Evolutionary conservation across 768 basidiomycete species (phyloP), one percentile per base, ranked within the genome.

Genomic region (Calocera cornea): DNA sequence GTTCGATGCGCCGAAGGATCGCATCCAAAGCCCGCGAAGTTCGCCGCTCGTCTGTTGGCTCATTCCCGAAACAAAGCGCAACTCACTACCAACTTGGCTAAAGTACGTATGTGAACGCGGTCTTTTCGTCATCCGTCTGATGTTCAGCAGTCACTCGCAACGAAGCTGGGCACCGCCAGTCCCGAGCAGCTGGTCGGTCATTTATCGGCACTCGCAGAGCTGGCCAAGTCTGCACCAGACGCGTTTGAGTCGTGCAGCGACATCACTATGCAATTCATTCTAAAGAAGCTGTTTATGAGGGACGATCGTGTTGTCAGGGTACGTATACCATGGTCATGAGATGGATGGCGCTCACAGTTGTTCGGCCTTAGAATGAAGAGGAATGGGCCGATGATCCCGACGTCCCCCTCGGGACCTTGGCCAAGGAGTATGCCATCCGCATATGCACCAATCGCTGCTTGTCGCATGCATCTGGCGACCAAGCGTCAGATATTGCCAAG

Each of bases 181-280:
- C 82, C 82, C 0, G 83, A 86, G 24, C 72, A 75, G 12, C 80
- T 91, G 0, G 84, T 87, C 0, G 83, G 90, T 0, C 84, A 87
- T 68, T 78, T 90, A 1, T 82, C 87, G 1, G 88, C 87, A 0
- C 80, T 98, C 7, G 83, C 83, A 0, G 88, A 97, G 73, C 76
- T 97, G 31, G 87, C 89, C 0, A 81, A 82, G 11, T 83, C 84
- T 38, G 82, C 83, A 1, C 86, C 87, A 0, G 83, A 84, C 17
- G 84, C 85, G 1, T 93, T 97, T 69, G 93, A 97, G 74, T 78
- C 81, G 40, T 84, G 83, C 75, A 90, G 90, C 74, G 88, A 89
- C 33, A 80, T 83, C 16, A 83, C 97, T 64, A 87, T 88, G 76
- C 75, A 78, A 0, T 88, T 88, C 74, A 76, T 95, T 38, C 75